Evolutionary conservation across 2,329 filamentous ascomycete species (phyloP), one percentile per base, ranked within the genome.

Genomic region (Gaeumannomyces tritici): DNA sequence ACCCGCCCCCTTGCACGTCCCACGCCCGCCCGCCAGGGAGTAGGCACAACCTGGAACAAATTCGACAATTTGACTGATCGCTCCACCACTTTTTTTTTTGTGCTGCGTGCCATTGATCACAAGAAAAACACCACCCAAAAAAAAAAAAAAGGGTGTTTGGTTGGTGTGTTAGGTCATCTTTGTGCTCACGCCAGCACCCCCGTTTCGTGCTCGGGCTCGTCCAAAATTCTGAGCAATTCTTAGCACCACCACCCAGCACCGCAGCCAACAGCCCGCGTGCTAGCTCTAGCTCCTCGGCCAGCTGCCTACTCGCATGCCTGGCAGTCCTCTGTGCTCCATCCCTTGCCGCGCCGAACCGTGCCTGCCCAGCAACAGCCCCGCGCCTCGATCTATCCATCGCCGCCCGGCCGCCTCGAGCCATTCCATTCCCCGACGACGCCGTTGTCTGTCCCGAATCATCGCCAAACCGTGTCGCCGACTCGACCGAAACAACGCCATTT

Each of bases 1-100:
- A 61, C 54, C 62, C 61, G 5, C 65, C 67, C 65, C 67, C 69
- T 2, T 70, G 69, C 7, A 65, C 42, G 42, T 47, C 42, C 18
- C 42, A 47, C 42, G 42, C 42, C 42, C 42, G 42, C 18, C 29
- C 11, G 11, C 42, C 42, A n/a, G n/a, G 18, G 42, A 47, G 21
- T 21, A 51, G 42, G 42, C 18, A 51, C 7, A 51, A n/a, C 42
- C 42, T 51, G 18, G 42, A 51, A 4, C 42, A 51, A 51, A 21
- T 24, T 21, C 42, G 31, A 51, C 21, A 51, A 51, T 6, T 24
- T 7, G 21, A 42, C 35, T 42, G 35, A 42, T 31, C 35, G 35
- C 35, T 42, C 3, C 42, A 51, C 42, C 21, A 51, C 42, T 51
- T n/a, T n/a, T n/a, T 42, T 42, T n/a, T 51, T 51, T 51, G 21